Percentiles rank a stretch among this genome's conserved stretches.
Evolutionary conservation across 2,329 filamentous ascomycete species (phyloP).

Genomic region (Fusarium tjaetaba): DNA sequence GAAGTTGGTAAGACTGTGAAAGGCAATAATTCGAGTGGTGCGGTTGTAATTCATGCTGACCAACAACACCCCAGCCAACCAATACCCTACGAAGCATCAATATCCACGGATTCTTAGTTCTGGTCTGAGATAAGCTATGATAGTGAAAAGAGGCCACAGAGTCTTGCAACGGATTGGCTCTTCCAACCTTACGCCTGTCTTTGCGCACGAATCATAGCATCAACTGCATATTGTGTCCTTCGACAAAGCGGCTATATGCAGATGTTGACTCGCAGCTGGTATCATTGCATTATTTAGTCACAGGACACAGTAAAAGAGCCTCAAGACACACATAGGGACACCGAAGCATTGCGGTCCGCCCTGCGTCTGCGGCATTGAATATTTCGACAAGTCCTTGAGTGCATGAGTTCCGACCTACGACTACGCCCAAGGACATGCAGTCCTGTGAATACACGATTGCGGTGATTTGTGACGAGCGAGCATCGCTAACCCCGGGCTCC

Average conservation of each 20-base stretch:
- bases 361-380: neutral
- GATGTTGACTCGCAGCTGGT: constrained; percentile 5
- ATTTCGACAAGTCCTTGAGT: neutral
- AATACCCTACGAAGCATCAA: neutral
- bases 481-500: neutral
- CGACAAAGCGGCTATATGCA: constrained; percentile 16
- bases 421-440: neutral
- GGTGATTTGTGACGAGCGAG: constrained; percentile 21
- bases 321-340: constrained; percentile 1
- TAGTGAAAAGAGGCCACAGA: neutral
- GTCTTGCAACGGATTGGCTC: neutral
- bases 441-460: constrained; percentile 19
- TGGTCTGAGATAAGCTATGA: neutral
- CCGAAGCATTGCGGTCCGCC: neutral
- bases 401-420: neutral
- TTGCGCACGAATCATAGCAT: constrained; percentile 2
- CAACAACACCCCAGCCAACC: neutral
- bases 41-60: neutral
- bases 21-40: neutral
- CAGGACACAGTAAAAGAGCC: constrained; percentile 3
- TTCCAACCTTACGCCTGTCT: neutral
- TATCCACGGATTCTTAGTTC: too few relatives aligned
- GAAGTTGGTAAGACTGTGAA: neutral
- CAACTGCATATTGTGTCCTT: constrained; percentile 26
- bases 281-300: constrained; percentile 3